Evolutionary conservation across 2,329 filamentous ascomycete species (phyloP), one percentile per base, ranked within the genome.

Genomic region (Thelonectria discophora): DNA sequence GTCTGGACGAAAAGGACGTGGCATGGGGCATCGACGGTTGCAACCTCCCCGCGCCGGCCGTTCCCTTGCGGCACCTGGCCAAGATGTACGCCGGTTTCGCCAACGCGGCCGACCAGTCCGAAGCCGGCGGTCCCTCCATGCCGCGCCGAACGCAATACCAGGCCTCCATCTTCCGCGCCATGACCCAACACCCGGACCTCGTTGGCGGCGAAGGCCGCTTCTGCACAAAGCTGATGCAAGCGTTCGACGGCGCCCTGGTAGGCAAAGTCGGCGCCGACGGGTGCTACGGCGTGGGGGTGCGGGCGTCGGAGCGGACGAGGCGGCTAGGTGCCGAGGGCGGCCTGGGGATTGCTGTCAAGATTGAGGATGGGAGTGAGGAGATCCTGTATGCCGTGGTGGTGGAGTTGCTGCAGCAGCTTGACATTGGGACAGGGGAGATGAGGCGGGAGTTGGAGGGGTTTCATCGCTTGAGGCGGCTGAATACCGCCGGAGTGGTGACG

Each of bases 231-330:
- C 71, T 84, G 2, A 82, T 83, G 80, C 27, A 57, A 10, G 69
- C 69, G 2, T 83, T 77, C 53, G 45, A 64, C 2, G 79, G 78
- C 0, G 27, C 60, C 0, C 54, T 82, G 0, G 74, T 82, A 39
- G 81, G 82, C 1, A 84, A 85, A 62, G 43, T 84, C 3, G 82
- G 82, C 0, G 81, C 82, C 0, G 81, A 84, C 64, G 82, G 75
- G 0, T 84, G 79, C 49, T 84, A 84, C 64, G 79, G 76, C 0
- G 68, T 84, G 8, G 81, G 77, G 0, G 65, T 84, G 3, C 72
- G 77, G n/a, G 73, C 69, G 8, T 78, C 76, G 1, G 70, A 76
- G 24, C 64, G 74, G 18, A 81, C 80, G 0, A 66, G 56, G n/a
- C 63, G 55, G 1, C 69, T 81, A 3, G 78, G 79, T 0, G 75